A percentile compares a stretch with the other conserved stretches of the same genome.
These are phyloP conservation scores for Scedosporium apiospermum DNA, from an alignment of 2,329 filamentous ascomycete genomes.

Conservation along the genomic window DNA sequence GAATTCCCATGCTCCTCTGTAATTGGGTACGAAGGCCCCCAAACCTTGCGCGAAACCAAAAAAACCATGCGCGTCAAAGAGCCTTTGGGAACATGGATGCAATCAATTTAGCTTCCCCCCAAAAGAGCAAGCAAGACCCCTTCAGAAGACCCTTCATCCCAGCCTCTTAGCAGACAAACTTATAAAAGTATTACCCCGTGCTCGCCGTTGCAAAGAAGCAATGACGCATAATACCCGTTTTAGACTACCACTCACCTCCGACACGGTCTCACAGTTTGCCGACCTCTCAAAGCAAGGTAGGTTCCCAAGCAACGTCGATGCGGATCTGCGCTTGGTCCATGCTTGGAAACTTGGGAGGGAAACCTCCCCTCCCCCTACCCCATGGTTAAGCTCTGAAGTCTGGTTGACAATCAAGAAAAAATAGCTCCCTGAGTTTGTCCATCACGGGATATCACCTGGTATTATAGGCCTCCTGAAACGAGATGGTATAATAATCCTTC, in stretches of 20 bases:
- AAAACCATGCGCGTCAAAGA: not conserved
- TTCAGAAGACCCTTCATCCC: not conserved
- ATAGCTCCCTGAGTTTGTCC: not conserved
- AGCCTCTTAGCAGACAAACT: not conserved
- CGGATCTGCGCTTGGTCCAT: not conserved
- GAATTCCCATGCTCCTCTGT: not conserved
- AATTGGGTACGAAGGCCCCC: not conserved
- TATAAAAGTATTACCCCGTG: not conserved
- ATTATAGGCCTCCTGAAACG: not conserved
- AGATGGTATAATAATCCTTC: not conserved
- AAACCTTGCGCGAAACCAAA: not conserved
- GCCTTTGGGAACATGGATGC: not conserved
- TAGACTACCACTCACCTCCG: not conserved
- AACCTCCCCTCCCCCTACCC: not conserved
- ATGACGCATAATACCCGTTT: not conserved
- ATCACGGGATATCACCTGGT: not conserved
- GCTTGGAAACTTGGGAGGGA: not conserved
- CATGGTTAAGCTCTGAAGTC: no score
- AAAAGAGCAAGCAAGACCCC: not conserved
- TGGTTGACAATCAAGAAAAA: no score
- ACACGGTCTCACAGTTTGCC: not conserved
- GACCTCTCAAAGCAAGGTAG: not conserved
- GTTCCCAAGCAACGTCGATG: not conserved
- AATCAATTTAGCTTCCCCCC: not conserved
- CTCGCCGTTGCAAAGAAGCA: not conserved